phyloP scores from a whole-genome alignment of 768 basidiomycete genomes.

The Pleurotus giganteus region DNA sequence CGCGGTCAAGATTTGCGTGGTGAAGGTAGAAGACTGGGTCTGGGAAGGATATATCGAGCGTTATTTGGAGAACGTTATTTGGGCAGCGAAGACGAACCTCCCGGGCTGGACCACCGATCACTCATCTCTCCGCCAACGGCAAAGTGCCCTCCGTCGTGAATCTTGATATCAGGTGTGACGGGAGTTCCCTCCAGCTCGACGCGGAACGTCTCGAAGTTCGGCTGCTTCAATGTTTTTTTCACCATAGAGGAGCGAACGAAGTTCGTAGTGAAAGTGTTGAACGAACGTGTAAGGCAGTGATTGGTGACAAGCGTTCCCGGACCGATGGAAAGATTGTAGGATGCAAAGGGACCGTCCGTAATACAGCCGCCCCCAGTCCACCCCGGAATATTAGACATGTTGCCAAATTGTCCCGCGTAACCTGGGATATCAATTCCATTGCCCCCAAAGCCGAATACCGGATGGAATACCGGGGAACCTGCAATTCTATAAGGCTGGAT shows the following conservation, averaged over 20 bases:
- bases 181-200: slow-evolving; percentile 16
- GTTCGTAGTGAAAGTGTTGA: slow-evolving; percentile 17
- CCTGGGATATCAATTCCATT: slow-evolving; percentile 12
- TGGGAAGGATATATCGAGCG: neutral
- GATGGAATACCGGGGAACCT: slow-evolving; percentile 12
- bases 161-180: neutral
- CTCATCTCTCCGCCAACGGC: slow-evolving; percentile 13
- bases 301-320: slow-evolving; percentile 14
- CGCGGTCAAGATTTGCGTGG: slow-evolving; percentile 3
- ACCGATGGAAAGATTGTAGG: slow-evolving; percentile 13
- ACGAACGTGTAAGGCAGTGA: slow-evolving; percentile 19
- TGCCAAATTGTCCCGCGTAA: slow-evolving; percentile 4
- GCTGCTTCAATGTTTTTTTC: slow-evolving; percentile 12
- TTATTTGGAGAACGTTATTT: neutral
- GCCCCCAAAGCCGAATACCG: slow-evolving; percentile 12
- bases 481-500: neutral
- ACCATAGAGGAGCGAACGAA: slow-evolving; percentile 16
- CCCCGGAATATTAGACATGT: slow-evolving; percentile 10
- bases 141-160: slow-evolving; percentile 16
- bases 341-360: slow-evolving; percentile 11
- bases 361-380: slow-evolving; percentile 14
- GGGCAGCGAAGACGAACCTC: slow-evolving; percentile 4
- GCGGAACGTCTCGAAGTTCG: slow-evolving; percentile 18
- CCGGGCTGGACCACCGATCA: slow-evolving; percentile 12
- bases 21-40: slow-evolving; percentile 7